Percentiles rank a stretch among this genome's conserved stretches.
These are phyloP conservation scores for Trametes versicolor DNA, from an alignment of 1,284 basidiomycete genomes.

Conservation along the genomic window DNA sequence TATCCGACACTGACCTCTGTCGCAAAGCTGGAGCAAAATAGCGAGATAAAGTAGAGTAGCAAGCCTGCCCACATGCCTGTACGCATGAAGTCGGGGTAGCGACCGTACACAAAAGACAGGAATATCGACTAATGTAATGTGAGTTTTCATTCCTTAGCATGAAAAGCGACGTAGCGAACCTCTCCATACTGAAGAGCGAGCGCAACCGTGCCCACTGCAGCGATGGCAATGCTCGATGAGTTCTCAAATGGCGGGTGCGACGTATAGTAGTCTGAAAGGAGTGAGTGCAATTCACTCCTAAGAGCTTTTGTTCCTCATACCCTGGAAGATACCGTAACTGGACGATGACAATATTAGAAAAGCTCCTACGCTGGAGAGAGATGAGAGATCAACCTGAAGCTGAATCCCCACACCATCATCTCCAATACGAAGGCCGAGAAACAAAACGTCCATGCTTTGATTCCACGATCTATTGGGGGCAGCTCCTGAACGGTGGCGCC, in stretches of 20 bases:
- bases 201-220: constrained; percentile 31
- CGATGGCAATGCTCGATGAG: constrained; percentile 29
- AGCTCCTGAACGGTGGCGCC: constrained; percentile 37
- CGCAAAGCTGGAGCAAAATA: constrained; percentile 41
- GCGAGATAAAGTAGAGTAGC: constrained; percentile 30
- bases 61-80: constrained; percentile 39
- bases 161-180: constrained; percentile 6
- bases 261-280: constrained; percentile 33
- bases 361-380: background rate
- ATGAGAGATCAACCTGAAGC: constrained; percentile 31
- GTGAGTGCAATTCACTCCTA: background rate
- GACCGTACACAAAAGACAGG: constrained; percentile 36
- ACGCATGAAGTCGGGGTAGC: constrained; percentile 38
- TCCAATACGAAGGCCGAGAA: constrained; percentile 36
- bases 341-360: background rate
- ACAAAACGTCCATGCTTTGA: constrained; percentile 40
- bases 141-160: background rate
- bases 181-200: constrained; percentile 37
- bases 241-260: constrained; percentile 35
- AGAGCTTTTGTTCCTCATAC: background rate
- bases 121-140: constrained; percentile 28
- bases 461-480: constrained; percentile 35
- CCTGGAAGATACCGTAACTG: constrained; percentile 41
- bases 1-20: constrained; percentile 27
- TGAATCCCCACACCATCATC: constrained; percentile 40